A percentile compares a stretch with the other conserved stretches of the same genome.
phyloP scores from a whole-genome alignment of 495 filamentous ascomycete species.

The Ascobolus immersus region DNA sequence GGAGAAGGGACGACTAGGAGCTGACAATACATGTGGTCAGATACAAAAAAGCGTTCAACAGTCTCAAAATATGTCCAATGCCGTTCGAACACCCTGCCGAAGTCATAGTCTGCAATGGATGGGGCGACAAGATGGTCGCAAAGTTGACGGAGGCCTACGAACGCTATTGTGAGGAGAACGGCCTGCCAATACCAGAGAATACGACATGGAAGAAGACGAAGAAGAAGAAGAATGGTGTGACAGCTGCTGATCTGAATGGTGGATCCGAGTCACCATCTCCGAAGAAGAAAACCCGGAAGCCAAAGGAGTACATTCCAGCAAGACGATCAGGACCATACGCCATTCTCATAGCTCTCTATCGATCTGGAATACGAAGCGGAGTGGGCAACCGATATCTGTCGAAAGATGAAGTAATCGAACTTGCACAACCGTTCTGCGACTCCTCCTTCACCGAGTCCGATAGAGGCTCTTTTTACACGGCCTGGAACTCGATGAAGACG shows the following conservation, averaged over 20 bases:
- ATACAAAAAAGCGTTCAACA: constrained; percentile 60
- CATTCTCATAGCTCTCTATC: constrained; percentile 39
- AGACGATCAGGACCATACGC: constrained; percentile 53
- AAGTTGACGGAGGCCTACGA: constrained; percentile 44
- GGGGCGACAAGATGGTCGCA: constrained; percentile 44
- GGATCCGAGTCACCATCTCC: constrained; percentile 16
- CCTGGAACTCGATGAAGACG: constrained; percentile 70
- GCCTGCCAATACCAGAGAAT: constrained; percentile 39
- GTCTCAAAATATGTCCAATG: constrained; percentile 54
- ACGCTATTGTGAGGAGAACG: constrained; percentile 40
- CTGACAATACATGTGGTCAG: no score
- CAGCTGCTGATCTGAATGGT: neutral
- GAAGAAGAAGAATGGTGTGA: constrained; percentile 15
- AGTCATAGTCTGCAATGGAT: constrained; percentile 42
- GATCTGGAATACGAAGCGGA: constrained; percentile 28
- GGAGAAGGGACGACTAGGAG: no score
- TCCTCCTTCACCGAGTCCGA: constrained; percentile 44
- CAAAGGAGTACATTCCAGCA: constrained; percentile 44
- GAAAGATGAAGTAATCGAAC: constrained; percentile 41
- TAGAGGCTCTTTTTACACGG: constrained; percentile 46
- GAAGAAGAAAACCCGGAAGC: constrained; percentile 38
- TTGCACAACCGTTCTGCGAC: constrained; percentile 48
- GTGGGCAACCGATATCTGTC: constrained; percentile 26
- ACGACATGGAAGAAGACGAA: constrained; percentile 18
- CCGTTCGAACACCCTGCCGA: constrained; percentile 50